phyloP scores from a whole-genome alignment of 1,139 yeast genomes.

The Scheffersomyces cryptocercus region DNA sequence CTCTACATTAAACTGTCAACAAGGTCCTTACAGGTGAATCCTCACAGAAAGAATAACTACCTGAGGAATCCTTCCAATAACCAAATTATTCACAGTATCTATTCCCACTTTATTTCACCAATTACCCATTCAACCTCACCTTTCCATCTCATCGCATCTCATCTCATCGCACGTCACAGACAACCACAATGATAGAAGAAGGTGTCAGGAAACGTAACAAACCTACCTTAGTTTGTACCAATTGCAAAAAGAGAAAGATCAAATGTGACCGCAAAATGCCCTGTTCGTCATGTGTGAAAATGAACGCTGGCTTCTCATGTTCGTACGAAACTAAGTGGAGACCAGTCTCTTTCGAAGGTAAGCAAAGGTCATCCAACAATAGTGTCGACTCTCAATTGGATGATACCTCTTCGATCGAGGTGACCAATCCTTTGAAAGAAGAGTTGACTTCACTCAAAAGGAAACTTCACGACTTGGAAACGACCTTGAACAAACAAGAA shows the following conservation, averaged over 20 bases:
- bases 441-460: conserved; percentile 9
- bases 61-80: no score
- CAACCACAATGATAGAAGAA: no score
- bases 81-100: no score
- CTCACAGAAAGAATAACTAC: no score
- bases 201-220: conserved; percentile 33
- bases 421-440: conserved; percentile 2
- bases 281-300: conserved; percentile 27
- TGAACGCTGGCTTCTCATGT: conserved; percentile 17
- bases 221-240: conserved; percentile 28
- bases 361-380: background rate
- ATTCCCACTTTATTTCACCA: no score
- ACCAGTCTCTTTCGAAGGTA: conserved; percentile 7
- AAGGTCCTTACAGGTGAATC: no score
- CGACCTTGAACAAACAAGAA: conserved; percentile 4
- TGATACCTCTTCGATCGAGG: background rate
- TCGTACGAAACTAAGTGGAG: conserved; percentile 17
- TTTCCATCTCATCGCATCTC: no score
- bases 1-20: no score
- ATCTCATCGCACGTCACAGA: no score
- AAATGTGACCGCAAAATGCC: conserved; percentile 31
- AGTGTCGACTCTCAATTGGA: background rate
- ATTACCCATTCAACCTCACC: no score
- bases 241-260: conserved; percentile 30
- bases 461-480: conserved; percentile 9